phyloP scores from a whole-genome alignment of 2,329 filamentous ascomycete species.

The Beauveria sp. region DNA sequence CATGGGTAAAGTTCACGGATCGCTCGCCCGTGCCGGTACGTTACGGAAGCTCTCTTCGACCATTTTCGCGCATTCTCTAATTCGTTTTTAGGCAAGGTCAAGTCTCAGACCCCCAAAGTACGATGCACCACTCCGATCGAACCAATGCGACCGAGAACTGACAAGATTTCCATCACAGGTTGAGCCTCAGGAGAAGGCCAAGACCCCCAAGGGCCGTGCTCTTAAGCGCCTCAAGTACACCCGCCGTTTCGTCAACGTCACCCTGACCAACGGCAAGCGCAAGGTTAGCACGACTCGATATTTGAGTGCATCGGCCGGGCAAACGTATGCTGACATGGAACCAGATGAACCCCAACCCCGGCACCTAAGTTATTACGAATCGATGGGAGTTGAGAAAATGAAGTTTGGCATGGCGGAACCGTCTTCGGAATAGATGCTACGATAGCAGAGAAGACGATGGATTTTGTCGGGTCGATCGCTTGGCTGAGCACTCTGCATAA shows the following conservation, averaged over 20 bases:
- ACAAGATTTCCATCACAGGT: slow-evolving; percentile 45
- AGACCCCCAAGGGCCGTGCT: slow-evolving; percentile 93
- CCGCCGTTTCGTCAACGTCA: slow-evolving; percentile 97
- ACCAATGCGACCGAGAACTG: slow-evolving; percentile 23
- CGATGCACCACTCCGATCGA: slow-evolving; percentile 28
- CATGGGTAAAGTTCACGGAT: slow-evolving; percentile 93
- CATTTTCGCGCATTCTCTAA: slow-evolving; percentile 18
- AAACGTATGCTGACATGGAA: neutral
- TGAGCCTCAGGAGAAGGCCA: slow-evolving; percentile 90
- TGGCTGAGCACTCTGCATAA: slow-evolving; percentile 26
- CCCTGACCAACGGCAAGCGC: slow-evolving; percentile 94
- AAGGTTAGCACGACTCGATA: slow-evolving; percentile 56
- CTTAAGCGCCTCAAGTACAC: slow-evolving; percentile 97
- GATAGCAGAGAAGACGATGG: slow-evolving; percentile 27
- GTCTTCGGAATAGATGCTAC: slow-evolving; percentile 25
- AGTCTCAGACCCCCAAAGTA: slow-evolving; percentile 92
- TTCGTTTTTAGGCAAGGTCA: slow-evolving; percentile 88
- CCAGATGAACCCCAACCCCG: slow-evolving; percentile 84
- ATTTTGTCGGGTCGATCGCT: slow-evolving; percentile 29
- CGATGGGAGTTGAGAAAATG: slow-evolving; percentile 21
- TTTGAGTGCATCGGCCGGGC: neutral
- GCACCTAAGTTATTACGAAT: slow-evolving; percentile 43
- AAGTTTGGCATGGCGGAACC: slow-evolving; percentile 24
- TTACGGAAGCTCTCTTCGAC: slow-evolving; percentile 14
- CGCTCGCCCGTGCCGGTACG: slow-evolving; percentile 73